Evolutionary conservation across 2,329 filamentous ascomycete genomes (phyloP).

Genomic region (Colletotrichum plurivorum): DNA sequence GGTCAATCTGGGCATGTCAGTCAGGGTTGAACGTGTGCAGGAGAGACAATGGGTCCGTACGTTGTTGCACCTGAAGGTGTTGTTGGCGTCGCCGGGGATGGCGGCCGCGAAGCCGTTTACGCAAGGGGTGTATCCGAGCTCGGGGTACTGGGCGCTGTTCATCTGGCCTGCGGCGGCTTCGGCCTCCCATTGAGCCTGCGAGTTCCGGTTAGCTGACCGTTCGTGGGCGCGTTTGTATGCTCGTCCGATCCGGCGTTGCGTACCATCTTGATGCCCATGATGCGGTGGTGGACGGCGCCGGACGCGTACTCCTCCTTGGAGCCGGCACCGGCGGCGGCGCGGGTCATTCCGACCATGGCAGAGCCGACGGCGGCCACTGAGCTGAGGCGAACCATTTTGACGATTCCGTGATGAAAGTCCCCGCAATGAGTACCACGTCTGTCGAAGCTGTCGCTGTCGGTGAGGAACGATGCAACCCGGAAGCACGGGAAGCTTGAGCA

Average conservation of each 20-base stretch:
- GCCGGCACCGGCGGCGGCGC: slow-evolving; percentile 44
- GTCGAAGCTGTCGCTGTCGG: background rate
- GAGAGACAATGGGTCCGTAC: slow-evolving; percentile 45
- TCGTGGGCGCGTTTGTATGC: background rate
- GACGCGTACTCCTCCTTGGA: slow-evolving; percentile 43
- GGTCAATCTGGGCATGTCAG: slow-evolving; percentile 45
- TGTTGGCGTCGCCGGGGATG: slow-evolving; percentile 58
- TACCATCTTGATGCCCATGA: slow-evolving; percentile 47
- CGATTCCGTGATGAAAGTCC: background rate
- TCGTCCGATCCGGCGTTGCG: background rate
- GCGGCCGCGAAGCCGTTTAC: slow-evolving; percentile 59
- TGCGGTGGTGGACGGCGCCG: slow-evolving; percentile 42
- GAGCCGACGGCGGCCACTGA: slow-evolving; percentile 41
- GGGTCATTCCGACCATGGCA: slow-evolving; percentile 41
- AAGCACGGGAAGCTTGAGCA: background rate
- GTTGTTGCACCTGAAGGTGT: slow-evolving; percentile 64
- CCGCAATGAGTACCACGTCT: background rate
- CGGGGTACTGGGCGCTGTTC: slow-evolving; percentile 52
- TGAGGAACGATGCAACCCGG: background rate
- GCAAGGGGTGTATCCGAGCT: slow-evolving; percentile 57
- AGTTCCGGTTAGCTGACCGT: slow-evolving; percentile 27
- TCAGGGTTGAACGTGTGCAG: background rate
- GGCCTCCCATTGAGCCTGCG: slow-evolving; percentile 50
- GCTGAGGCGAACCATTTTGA: slow-evolving; percentile 43
- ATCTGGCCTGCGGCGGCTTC: slow-evolving; percentile 52